Base-by-base conservation (phyloP, 805 yeast genomes). In the Priceomyces melissophilus region DNA sequence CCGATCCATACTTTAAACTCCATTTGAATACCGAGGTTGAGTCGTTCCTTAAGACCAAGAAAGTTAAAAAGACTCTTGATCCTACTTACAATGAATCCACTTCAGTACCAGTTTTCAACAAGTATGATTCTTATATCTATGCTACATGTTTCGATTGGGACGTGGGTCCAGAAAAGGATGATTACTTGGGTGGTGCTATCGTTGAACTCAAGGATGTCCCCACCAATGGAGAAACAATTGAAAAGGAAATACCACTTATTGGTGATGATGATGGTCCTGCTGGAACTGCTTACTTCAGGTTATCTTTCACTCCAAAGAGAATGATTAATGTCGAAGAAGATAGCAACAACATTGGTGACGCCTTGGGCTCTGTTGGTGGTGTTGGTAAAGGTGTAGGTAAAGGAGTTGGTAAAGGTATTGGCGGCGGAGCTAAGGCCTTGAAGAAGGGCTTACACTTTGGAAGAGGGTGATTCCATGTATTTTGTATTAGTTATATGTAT, bases 21-120 rank as follows among this genome's bases (percentile, higher is more conserved):
- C 81, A 73, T 54, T 57, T 87, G 53, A 81, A 90, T 63, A 82
- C 82, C 31, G 71, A 69, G 11, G 73, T 73, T 40, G 78, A 78
- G 25, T 59, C 65, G 27, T 70, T 85, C 44, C 81, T 68, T 71
- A 88, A 87, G 69, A 78, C 96, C 29, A 83, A 87, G 64, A 82
- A 82, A 23, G 70, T 78, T 45, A 93, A 90, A 75, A 89, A 84
- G 73, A 88, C 96, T 0, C 72, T 93, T 51, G 77, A 85, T 44
- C 99, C 99, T n/a, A 76, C 67, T 2, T 93, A 91, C 89, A 83
- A 90, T 58, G 96, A 89, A 67, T 58, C 65, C 12, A 75, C 80
- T 33, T 61, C 72, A 10, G 67, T 81, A 30, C 75, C 74, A 28
- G 68, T 89, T 17, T 55, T 69, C 16, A 83, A 84, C 59, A 76